These are phyloP conservation scores for Hanseniaspora lindneri DNA, from an alignment of 805 yeast genomes.

Conservation along the genomic window DNA sequence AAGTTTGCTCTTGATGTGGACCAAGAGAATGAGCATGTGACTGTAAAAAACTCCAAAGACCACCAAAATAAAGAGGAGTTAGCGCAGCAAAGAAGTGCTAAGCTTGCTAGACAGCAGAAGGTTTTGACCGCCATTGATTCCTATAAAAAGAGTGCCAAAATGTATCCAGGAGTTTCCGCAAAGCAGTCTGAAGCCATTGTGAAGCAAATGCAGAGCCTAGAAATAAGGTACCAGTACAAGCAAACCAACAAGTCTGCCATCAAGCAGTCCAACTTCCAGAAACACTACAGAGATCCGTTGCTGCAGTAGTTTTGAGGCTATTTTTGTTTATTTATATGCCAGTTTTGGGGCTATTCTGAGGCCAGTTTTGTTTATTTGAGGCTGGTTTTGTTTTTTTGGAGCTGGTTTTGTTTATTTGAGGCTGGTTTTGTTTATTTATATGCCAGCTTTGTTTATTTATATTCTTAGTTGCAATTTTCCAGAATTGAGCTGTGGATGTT, in stretches of 20 bases:
- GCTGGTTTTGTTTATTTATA: too few relatives aligned
- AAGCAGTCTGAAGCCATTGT: slow-evolving; percentile 32
- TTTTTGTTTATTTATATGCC: too few relatives aligned
- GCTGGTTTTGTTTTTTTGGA: neutral
- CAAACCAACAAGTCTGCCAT: slow-evolving; percentile 36
- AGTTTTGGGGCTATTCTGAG: too few relatives aligned
- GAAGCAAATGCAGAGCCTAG: slow-evolving; percentile 41
- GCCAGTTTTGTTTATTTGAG: neutral
- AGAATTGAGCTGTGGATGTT: too few relatives aligned
- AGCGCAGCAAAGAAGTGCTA: slow-evolving; percentile 20
- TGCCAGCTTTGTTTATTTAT: too few relatives aligned
- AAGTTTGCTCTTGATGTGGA: slow-evolving; percentile 22
- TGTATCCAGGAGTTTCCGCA: slow-evolving; percentile 29
- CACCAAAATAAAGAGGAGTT: slow-evolving; percentile 23
- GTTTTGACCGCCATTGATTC: slow-evolving; percentile 43
- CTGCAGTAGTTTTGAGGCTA: slow-evolving; percentile 25
- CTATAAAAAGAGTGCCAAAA: slow-evolving; percentile 54
- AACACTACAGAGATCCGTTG: slow-evolving; percentile 69
- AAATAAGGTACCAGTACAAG: slow-evolving; percentile 35
- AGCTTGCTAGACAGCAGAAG: slow-evolving; percentile 43
- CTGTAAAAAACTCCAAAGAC: slow-evolving; percentile 18
- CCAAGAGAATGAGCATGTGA: slow-evolving; percentile 27
- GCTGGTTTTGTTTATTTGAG: slow-evolving; percentile 8
- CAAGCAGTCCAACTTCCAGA: slow-evolving; percentile 68
- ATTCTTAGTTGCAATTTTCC: too few relatives aligned